Evolutionary conservation across 139 green algal species (phyloP).

Genomic region (Ulvella scutata): DNA sequence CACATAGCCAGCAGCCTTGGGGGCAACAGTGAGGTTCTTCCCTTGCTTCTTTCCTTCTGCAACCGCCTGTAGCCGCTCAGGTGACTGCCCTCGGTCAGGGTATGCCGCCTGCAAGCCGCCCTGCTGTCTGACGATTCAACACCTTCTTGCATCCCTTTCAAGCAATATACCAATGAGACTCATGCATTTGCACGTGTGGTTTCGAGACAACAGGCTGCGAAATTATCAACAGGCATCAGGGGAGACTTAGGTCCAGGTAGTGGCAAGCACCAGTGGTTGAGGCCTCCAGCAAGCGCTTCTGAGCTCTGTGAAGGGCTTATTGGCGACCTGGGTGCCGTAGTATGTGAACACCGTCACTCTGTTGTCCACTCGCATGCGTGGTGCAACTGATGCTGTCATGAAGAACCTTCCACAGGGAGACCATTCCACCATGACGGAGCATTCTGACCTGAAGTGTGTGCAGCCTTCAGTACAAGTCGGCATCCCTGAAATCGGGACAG

Average conservation of each 20-base stretch:
- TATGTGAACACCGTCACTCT: background rate
- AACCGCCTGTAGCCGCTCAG: background rate
- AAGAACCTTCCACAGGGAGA: background rate
- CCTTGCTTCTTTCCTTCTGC: background rate
- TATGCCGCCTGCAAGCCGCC: background rate
- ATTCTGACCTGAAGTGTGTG: too few relatives aligned
- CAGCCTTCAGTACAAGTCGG: too few relatives aligned
- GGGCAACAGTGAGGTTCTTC: background rate
- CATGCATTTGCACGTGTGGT: too few relatives aligned
- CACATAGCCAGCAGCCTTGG: background rate
- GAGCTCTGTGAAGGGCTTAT: background rate
- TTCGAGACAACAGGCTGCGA: too few relatives aligned
- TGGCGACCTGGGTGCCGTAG: background rate
- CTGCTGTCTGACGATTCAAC: too few relatives aligned
- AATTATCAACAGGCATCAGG: too few relatives aligned
- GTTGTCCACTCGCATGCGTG: background rate
- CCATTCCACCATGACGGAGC: background rate
- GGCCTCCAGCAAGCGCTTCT: background rate
- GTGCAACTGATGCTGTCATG: background rate
- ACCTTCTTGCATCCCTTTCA: too few relatives aligned
- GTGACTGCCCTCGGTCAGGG: background rate
- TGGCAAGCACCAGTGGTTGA: background rate
- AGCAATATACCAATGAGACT: too few relatives aligned
- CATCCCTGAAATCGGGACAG: too few relatives aligned
- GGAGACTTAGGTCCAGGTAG: too few relatives aligned